These are phyloP conservation scores for Eragrostis curvula DNA, from an alignment of 176 grass and related monocot genomes.

Conservation along the genomic window DNA sequence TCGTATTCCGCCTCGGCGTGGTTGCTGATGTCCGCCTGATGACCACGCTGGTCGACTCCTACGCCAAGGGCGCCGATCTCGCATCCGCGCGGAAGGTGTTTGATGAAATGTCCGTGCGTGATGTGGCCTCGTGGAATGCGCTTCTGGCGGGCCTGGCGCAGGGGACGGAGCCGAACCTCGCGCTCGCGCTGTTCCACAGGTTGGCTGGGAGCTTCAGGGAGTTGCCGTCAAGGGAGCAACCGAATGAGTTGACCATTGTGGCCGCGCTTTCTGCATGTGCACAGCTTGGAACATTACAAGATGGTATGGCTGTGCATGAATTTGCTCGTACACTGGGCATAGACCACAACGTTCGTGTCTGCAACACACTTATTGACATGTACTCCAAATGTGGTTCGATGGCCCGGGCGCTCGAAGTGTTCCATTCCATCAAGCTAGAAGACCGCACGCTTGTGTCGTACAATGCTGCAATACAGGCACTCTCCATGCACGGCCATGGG, in stretches of 20 bases:
- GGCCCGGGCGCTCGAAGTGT: slow-evolving; percentile 55
- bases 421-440: slow-evolving; percentile 49
- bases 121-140: slow-evolving; percentile 83
- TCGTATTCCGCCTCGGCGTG: slow-evolving; percentile 59
- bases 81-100: slow-evolving; percentile 59
- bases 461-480: slow-evolving; percentile 69
- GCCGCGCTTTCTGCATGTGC: slow-evolving; percentile 72
- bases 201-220: slow-evolving; percentile 41
- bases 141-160: slow-evolving; percentile 68
- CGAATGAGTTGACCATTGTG: slow-evolving; percentile 63
- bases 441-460: slow-evolving; percentile 70
- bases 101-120: slow-evolving; percentile 68
- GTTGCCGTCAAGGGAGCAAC: slow-evolving; percentile 54
- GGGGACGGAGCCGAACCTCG: slow-evolving; percentile 56
- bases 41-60: slow-evolving; percentile 80
- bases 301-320: slow-evolving; percentile 55
- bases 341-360: slow-evolving; percentile 48
- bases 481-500: slow-evolving; percentile 70
- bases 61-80: slow-evolving; percentile 59
- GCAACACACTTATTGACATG: slow-evolving; percentile 80
- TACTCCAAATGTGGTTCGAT: slow-evolving; percentile 90
- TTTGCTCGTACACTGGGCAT: slow-evolving; percentile 46
- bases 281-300: slow-evolving; percentile 57
- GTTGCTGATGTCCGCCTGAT: slow-evolving; percentile 52
- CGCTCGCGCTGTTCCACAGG: slow-evolving; percentile 63